Base-by-base conservation (phyloP, 805 yeast genomes). In the Clavispora carvajalis region DNA sequence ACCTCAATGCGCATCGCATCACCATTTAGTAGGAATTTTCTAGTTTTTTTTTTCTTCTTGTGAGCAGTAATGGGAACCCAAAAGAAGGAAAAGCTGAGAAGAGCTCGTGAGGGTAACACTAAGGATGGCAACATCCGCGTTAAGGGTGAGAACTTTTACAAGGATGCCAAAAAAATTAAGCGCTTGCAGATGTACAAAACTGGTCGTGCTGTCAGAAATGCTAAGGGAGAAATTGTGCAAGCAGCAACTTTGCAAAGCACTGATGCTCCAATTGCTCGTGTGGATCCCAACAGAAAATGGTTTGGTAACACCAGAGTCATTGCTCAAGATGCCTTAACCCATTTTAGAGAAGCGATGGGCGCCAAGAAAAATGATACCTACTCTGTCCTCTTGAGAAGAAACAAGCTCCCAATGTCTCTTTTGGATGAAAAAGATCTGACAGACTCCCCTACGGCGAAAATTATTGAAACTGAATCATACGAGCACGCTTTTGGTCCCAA, bases 261-360 rank as follows among this genome's bases (percentile, higher is more conserved):
- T 4, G 90, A 88, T 47, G 73, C 85, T 22, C 98, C 98, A 11
- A 79, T 72, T 48, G 98, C 98, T 1, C 74, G 99, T 46, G 95
- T 91, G 33, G 96, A 87, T 59, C 98, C 99, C 6, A 91, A 91
- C 63, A 79, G 96, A 62, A 79, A 95, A 59, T 91, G 98, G 99
- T 93, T 93, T 59, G 96, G 96, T 36, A 93, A 89, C 65, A 88
- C 99, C 11, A 79, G 99, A 58, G 99, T 91, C 30, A 91, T 91
- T 57, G 91, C 97, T 4, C 99, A 91, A 62, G 96, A 93, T 71
- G 96, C 98, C 2, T 71, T 91, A 55, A 72, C 84, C 22, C 98
- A 93, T 67, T 91, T 91, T 69, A 76, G 99, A 61, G 93, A 86
- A 51, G 97, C 97, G 7, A 74, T 91, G 68, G 95, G 93, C 36